Percentiles rank a stretch among this genome's conserved stretches.
These are phyloP conservation scores for Botrytis tulipae DNA, from an alignment of 2,329 filamentous ascomycete species.

Conservation along the genomic window DNA sequence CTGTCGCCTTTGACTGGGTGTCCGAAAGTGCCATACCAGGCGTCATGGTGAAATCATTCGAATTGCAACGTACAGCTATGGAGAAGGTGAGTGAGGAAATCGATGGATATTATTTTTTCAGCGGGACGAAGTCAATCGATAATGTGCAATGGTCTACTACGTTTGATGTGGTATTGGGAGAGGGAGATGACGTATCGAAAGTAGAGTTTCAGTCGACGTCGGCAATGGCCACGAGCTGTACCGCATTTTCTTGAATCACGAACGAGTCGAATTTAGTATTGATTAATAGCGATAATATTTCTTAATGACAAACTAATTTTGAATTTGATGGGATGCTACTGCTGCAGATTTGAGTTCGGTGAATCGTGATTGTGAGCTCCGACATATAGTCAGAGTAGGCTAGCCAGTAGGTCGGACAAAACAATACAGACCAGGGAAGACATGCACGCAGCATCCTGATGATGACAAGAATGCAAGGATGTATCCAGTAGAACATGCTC, in stretches of 20 bases:
- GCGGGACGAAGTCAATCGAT: neutral
- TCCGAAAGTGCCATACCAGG: neutral
- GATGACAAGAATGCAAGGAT: neutral
- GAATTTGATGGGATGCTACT: neutral
- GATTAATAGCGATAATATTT: neutral
- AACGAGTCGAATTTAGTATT: neutral
- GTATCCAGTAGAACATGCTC: neutral
- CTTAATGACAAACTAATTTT: neutral
- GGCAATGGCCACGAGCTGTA: neutral
- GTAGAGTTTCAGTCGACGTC: neutral
- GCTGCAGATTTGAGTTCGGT: neutral
- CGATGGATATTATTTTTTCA: conserved; percentile 1
- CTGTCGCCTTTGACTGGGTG: conserved; percentile 9
- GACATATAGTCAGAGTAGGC: neutral
- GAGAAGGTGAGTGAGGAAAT: conserved; percentile 6
- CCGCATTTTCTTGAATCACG: neutral
- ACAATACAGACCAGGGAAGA: neutral
- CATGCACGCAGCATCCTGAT: neutral
- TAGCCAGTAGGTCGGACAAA: neutral
- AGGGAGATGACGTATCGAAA: neutral
- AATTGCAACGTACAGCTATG: conserved; percentile 1
- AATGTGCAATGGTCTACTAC: neutral
- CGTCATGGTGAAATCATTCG: neutral
- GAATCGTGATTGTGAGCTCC: neutral
- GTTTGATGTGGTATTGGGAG: neutral